These are phyloP conservation scores for Fusarium veterinarium DNA, from an alignment of 2,329 filamentous ascomycete genomes.

Conservation along the genomic window DNA sequence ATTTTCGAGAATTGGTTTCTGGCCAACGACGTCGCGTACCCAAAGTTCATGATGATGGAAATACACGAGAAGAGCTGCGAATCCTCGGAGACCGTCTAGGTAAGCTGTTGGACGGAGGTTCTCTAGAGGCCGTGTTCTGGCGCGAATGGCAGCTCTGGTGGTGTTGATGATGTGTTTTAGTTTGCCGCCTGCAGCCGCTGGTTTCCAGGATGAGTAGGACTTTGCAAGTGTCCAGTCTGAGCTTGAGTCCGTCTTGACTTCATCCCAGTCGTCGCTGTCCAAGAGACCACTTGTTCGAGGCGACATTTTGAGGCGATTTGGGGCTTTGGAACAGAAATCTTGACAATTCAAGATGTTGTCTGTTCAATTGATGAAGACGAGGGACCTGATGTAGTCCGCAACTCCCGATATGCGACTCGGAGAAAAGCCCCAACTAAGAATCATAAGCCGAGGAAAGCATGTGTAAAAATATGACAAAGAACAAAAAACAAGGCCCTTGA, in stretches of 20 bases:
- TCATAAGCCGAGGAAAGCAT: slow-evolving; percentile 36
- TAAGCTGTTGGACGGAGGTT: slow-evolving; percentile 65
- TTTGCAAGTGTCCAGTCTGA: slow-evolving; percentile 38
- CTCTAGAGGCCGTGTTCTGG: slow-evolving; percentile 30
- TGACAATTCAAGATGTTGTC: not conserved
- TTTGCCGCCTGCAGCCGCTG: slow-evolving; percentile 32
- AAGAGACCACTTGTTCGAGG: slow-evolving; percentile 48
- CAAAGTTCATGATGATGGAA: slow-evolving; percentile 70
- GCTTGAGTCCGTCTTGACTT: slow-evolving; percentile 39
- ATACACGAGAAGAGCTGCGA: slow-evolving; percentile 75
- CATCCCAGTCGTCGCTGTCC: slow-evolving; percentile 51
- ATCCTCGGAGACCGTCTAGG: slow-evolving; percentile 72
- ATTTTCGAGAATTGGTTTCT: slow-evolving; percentile 60
- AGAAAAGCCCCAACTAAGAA: not conserved
- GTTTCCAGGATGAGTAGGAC: slow-evolving; percentile 43
- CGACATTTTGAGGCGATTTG: slow-evolving; percentile 43
- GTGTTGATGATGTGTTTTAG: slow-evolving; percentile 11
- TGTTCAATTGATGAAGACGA: slow-evolving; percentile 4
- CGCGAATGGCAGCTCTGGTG: slow-evolving; percentile 26
- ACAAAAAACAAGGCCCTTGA: not conserved
- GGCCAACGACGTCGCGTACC: slow-evolving; percentile 58
- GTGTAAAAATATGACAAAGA: slow-evolving; percentile 24
- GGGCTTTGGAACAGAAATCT: not conserved
- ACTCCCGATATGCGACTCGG: not conserved
- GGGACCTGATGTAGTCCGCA: slow-evolving; percentile 7